Evolutionary conservation across 2,329 filamentous ascomycete species (phyloP).

Genomic region (Dactylonectria macrodidyma): DNA sequence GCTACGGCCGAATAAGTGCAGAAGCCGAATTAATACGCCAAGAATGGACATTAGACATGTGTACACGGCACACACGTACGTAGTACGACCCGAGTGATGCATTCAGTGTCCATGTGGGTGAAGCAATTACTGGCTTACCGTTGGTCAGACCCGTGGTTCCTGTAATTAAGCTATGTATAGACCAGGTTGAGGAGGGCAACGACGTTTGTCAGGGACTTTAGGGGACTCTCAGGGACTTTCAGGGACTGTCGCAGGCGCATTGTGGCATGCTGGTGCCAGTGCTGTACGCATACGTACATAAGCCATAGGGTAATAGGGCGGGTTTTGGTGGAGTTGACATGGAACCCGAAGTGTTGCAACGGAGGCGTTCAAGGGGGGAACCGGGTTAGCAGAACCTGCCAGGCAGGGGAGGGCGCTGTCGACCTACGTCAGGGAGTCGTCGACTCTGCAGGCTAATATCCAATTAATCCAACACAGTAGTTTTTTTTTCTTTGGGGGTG

Average conservation of each 20-base stretch:
- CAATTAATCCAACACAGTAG: neutral
- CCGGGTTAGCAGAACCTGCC: conserved; percentile 22
- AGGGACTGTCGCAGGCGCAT: neutral
- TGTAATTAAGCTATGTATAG: neutral
- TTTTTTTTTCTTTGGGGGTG: neutral
- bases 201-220: neutral
- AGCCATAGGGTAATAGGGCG: conserved; percentile 5
- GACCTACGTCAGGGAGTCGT: conserved; percentile 9
- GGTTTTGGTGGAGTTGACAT: conserved; percentile 21
- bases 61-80: conserved; percentile 9
- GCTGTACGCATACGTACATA: too few species aligned
- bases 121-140: neutral
- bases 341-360: conserved; percentile 32
- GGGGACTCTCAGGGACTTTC: neutral
- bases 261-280: conserved; percentile 4
- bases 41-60: conserved; percentile 15
- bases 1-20: conserved; percentile 22
- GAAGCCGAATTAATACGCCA: conserved; percentile 25
- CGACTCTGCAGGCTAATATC: conserved; percentile 3
- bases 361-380: conserved; percentile 25
- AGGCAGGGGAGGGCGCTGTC: conserved; percentile 10
- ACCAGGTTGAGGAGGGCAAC: neutral
- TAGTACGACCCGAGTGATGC: neutral
- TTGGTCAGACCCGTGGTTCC: neutral
- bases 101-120: neutral